A percentile compares a stretch with the other conserved stretches of the same genome.
Conservation (phyloP, 352 stramenopile species). For the Aphanomyces euteiches region DNA sequence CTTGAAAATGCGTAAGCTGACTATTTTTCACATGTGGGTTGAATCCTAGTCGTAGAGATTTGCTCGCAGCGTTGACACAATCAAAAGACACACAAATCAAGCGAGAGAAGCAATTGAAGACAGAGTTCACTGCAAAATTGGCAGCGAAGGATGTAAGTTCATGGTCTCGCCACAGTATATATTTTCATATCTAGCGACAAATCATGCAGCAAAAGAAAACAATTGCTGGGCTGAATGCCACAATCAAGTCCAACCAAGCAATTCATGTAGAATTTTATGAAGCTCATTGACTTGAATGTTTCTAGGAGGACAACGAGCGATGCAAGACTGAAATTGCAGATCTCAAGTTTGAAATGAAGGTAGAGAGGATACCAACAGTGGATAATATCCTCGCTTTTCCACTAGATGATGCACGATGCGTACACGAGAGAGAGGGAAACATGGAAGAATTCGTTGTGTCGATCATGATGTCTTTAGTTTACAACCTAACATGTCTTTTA, state of each 20-base stretch:
- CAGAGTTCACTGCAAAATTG: conserved; percentile 8
- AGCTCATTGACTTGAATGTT: not conserved
- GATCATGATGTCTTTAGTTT: not conserved
- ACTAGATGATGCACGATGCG: conserved; percentile 33
- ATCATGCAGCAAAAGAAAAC: conserved; percentile 3
- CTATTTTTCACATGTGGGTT: not conserved
- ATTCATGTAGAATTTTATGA: not conserved
- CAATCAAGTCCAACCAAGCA: conserved; percentile 4
- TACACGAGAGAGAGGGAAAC: conserved; percentile 3
- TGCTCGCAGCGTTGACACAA: not conserved
- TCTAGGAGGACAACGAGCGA: not conserved
- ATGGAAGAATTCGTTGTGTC: conserved; percentile 6
- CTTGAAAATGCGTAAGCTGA: conserved; percentile 1
- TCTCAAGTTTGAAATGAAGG: conserved; percentile 21
- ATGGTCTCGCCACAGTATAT: no score
- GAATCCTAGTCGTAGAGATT: not conserved
- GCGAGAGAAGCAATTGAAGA: conserved; percentile 14
- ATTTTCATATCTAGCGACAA: conserved; percentile 17
- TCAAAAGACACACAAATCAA: not conserved
- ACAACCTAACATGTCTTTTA: conserved; percentile 12
- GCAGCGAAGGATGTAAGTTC: conserved; percentile 1
- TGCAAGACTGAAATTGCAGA: conserved; percentile 13
- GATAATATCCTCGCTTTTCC: not conserved
- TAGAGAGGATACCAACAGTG: not conserved
- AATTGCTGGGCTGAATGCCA: not conserved